Conservation (phyloP, 2,329 filamentous ascomycete species). For the Aspergillus pseudotamarii region DNA sequence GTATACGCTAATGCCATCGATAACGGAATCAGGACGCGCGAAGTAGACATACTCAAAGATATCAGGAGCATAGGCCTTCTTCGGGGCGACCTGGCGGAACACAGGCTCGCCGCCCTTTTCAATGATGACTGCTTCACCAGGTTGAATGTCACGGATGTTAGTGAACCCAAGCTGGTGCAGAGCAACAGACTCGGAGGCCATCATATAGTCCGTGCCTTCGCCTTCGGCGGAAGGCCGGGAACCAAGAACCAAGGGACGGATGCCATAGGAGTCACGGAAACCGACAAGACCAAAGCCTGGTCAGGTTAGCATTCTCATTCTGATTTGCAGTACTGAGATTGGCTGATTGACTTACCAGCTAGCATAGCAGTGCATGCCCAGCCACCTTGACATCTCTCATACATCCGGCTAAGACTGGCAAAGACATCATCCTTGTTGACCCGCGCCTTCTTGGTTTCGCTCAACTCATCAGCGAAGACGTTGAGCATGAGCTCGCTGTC, state of each 20-base stretch:
- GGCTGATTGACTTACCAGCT: conserved; percentile 55
- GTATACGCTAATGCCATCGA: conserved; percentile 87
- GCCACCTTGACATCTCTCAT: conserved; percentile 71
- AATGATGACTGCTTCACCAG: conserved; percentile 84
- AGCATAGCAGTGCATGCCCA: conserved; percentile 83
- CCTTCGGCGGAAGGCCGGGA: conserved; percentile 69
- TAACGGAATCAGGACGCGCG: conserved; percentile 76
- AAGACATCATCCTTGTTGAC: conserved; percentile 80
- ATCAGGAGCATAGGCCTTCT: conserved; percentile 75
- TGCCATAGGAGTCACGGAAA: conserved; percentile 78
- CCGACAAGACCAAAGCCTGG: conserved; percentile 75
- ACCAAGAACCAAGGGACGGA: conserved; percentile 79
- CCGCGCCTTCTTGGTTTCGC: conserved; percentile 78
- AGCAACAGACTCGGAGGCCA: conserved; percentile 87
- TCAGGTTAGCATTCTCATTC: conserved; percentile 19
- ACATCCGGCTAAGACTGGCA: conserved; percentile 70
- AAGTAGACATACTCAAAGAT: conserved; percentile 91
- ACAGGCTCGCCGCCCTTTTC: conserved; percentile 73
- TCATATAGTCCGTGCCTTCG: conserved; percentile 78
- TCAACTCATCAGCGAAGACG: conserved; percentile 80
- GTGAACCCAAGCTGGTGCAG: conserved; percentile 78
- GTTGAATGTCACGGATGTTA: conserved; percentile 74
- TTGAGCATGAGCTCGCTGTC: conserved; percentile 89
- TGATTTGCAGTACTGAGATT: not conserved
- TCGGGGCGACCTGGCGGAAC: conserved; percentile 73